Percentiles rank a stretch among this genome's conserved stretches.
phyloP scores from a whole-genome alignment of 1,139 yeast species.

The Debaryomyces psychrophilus region DNA sequence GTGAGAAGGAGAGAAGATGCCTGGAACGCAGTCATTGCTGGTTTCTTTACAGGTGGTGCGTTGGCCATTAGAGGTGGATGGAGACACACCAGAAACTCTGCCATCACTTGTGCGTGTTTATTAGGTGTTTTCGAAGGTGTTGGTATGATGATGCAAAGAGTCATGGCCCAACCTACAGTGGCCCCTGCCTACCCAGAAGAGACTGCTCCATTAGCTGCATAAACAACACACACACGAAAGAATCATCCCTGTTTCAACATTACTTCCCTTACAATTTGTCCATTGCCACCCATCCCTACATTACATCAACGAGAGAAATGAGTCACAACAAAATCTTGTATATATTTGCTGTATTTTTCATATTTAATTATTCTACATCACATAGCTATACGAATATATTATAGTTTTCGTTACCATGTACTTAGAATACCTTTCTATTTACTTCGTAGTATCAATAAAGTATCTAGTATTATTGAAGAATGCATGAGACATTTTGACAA shows the following conservation, averaged over 20 bases:
- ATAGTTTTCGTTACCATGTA: not conserved
- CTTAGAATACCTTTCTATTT: not conserved
- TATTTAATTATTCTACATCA: not conserved
- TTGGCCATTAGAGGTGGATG: slow-evolving; percentile 98
- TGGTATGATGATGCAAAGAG: slow-evolving; percentile 92
- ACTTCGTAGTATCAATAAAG: not conserved
- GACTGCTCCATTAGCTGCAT: slow-evolving; percentile 54
- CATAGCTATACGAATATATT: slow-evolving; percentile 4
- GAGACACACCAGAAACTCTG: slow-evolving; percentile 95
- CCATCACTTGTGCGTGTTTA: slow-evolving; percentile 96
- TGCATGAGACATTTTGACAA: not conserved
- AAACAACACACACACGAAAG: slow-evolving; percentile 10
- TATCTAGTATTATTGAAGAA: not conserved
- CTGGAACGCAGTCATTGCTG: slow-evolving; percentile 97
- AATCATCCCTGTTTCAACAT: not conserved
- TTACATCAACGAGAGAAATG: slow-evolving; percentile 7
- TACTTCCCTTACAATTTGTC: not conserved
- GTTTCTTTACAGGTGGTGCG: slow-evolving; percentile 98
- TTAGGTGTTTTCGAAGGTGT: slow-evolving; percentile 98
- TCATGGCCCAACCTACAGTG: slow-evolving; percentile 85
- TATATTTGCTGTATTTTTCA: slow-evolving; percentile 9
- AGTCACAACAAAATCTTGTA: slow-evolving; percentile 10
- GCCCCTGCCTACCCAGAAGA: slow-evolving; percentile 76
- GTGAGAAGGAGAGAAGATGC: slow-evolving; percentile 98
- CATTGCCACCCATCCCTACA: slow-evolving; percentile 3